phyloP scores from a whole-genome alignment of 176 grass and related monocot species.

The Alloteropsis semialata region DNA sequence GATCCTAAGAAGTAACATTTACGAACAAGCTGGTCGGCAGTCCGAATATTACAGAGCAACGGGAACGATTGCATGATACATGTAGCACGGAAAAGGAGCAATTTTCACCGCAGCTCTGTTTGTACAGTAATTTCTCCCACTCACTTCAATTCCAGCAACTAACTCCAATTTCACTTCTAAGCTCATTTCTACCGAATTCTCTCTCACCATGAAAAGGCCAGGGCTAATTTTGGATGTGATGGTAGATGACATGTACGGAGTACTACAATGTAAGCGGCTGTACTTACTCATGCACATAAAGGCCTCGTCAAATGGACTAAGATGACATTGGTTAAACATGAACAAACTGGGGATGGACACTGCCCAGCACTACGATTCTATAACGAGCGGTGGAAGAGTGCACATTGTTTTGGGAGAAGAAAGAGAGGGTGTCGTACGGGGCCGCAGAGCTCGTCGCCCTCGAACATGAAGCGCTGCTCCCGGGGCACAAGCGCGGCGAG shows the following conservation, averaged over 20 bases:
- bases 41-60: background rate
- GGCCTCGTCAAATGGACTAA: background rate
- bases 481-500: conserved; percentile 42
- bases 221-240: conserved; percentile 4
- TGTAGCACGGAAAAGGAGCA: background rate
- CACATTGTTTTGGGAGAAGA: background rate
- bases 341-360: background rate
- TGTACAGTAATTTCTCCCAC: background rate
- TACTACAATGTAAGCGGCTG: background rate
- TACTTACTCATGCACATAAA: background rate
- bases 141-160: background rate
- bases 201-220: background rate
- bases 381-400: background rate
- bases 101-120: background rate
- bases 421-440: conserved; percentile 30
- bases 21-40: background rate
- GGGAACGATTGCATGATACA: background rate
- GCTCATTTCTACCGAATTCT: background rate
- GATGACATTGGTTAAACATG: background rate
- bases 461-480: conserved; percentile 80
- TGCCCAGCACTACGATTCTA: background rate
- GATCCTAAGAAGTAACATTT: background rate
- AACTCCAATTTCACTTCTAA: background rate
- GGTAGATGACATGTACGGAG: background rate
- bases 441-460: conserved; percentile 60